Evolutionary conservation across 1,284 basidiomycete genomes (phyloP), one percentile per base, ranked within the genome.

Genomic region (Cystobasidiaceae sp.): DNA sequence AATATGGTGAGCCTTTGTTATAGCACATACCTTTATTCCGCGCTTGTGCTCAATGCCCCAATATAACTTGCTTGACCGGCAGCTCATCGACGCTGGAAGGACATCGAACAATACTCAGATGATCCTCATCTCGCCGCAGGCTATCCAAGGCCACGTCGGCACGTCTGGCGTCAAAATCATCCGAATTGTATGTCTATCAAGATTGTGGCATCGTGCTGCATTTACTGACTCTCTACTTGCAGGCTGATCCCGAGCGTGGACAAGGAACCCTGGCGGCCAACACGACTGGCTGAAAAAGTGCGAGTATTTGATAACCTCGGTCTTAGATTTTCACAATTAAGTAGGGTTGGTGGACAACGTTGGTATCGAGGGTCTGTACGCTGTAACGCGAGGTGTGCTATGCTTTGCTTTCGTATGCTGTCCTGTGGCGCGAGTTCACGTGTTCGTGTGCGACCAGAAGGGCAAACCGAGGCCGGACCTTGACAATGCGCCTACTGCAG

Each of bases 1-100:
- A 87, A 84, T 77, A 90, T 97, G 83, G 88, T 90, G 64, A 51
- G 85, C 76, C n/a, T n/a, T n/a, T n/a, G n/a, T n/a, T n/a, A 28
- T 11, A n/a, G 15, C 27, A 50, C 8, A n/a, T 50, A 32, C 48
- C n/a, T n/a, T 30, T 30, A 17, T 39, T 41, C 28, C 41, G 19
- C 23, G 19, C 5, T 21, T 46, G 41, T 32, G 39, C 17, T 19
- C 23, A n/a, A 19, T 21, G n/a, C 11, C 32, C 17, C 15, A 45
- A 19, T 30, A 48, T 51, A 51, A 49, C 57, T 25, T 15, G 8
- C 37, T 15, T 37, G 23, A 39, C 9, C 34, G 13, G 68, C 62
- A 67, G 39, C 33, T 37, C 25, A 48, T 64, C 67, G 28, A 51
- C 28, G 56, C 28, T 23, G 46, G 62, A 39, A n/a, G 60, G n/a